Evolutionary conservation across 192 early-diverging fungal genomes (phyloP), one percentile per base, ranked within the genome.

Genomic region (Mortierella hygrophila): DNA sequence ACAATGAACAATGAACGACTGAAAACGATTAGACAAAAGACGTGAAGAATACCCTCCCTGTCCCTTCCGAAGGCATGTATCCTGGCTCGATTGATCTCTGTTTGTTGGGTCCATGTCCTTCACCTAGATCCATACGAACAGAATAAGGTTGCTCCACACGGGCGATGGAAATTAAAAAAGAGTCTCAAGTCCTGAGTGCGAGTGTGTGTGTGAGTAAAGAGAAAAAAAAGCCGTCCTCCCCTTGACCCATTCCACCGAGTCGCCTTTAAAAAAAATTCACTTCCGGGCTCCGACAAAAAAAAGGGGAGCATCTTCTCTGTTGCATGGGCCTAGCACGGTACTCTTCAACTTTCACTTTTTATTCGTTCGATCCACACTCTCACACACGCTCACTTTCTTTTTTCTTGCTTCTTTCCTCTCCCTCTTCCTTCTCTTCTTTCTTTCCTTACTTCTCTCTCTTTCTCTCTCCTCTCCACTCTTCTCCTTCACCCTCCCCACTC

Each of bases 181-280:
- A 32, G 60, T 29, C 35, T 32, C 32, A 1, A 23, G 29, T 29
- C n/a, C 15, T 20, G 68, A 37, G 26, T 69, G 69, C 35, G 69
- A 23, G 69, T 70, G 69, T 41, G 35, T 20, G 32, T 35, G 35
- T 35, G 35, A 35, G 35, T 35, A 23, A 52, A 78, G 6, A 72
- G 63, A 46, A 72, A 72, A 32, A 37, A 60, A 70, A 32, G 29
- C 47, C 47, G 41, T 74, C 74, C 29, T 6, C 8, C 23, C 29
- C 11, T 32, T 65, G 60, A 65, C 15, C 42, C 78, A 75, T 85
- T 85, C 88, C 88, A 89, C 88, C 88, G 88, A 85, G 82, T 85
- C 82, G 74, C 75, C 29, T 68, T 71, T 68, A 72, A 86, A 76
- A 76, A 80, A 89, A 86, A 79, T 78, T 72, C 76, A 38, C 41